Base-by-base conservation (phyloP, 768 basidiomycete species). In the Fomitopsis pulvina region DNA sequence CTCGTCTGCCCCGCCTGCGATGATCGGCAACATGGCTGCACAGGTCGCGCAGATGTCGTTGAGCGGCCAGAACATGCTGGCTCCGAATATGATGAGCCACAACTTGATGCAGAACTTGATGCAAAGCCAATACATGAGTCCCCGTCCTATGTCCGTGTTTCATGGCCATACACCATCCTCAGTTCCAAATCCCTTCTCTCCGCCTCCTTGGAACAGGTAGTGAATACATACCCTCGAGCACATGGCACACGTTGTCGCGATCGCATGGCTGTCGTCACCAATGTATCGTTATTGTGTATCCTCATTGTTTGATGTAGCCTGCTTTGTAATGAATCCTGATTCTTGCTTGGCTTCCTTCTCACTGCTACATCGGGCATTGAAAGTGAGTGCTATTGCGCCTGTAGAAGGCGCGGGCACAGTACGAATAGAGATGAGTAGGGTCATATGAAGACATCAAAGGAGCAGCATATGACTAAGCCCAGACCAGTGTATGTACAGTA, bases 1-100 rank as follows among this genome's bases (percentile, higher is more conserved):
- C 24, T 20, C 32, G 18, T 21, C 46, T 34, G 40, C 20, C 4
- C 32, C 37, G 11, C 14, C 47, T 1, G 32, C 34, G 14, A 22
- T 41, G 9, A 39, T 38, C n/a, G 41, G 47, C 9, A 49, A 48
- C 42, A n/a, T 53, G 21, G 25, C 47, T 11, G 41, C 52, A 11
- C 52, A 39, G 43, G 45, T 34, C 40, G 14, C 50, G 25, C 32
- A 46, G 45, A 20, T 20, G 25, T 12, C 21, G 7, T 18, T 32
- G 20, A 34, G 37, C 30, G 12, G 28, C 29, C 29, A 22, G 34
- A 12, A 6, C 14, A 37, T 37, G 34, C 6, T 32, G 3, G 30
- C 45, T 7, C 28, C 20, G 45, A 20, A 8, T 18, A 34, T 14
- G 3, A 3, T 20, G 14, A 46, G 37, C 6, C 24, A 26, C 16